Conservation (phyloP, 2,329 filamentous ascomycete species). For the Juglanconis sp. region DNA sequence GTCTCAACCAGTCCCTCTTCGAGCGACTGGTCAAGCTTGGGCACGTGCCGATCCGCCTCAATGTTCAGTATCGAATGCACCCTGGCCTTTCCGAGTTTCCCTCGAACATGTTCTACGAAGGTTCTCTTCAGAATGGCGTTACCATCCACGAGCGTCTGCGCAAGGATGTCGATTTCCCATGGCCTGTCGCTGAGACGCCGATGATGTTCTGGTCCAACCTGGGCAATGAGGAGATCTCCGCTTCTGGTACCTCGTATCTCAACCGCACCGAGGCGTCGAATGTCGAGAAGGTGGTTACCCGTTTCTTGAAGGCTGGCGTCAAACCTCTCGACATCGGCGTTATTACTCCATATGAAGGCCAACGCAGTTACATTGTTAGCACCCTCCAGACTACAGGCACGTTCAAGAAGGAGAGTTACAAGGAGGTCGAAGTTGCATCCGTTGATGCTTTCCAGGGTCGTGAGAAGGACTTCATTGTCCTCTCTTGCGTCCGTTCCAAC, state of each 20-base stretch:
- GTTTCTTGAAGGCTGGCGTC: slow-evolving; percentile 99
- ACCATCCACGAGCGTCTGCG: slow-evolving; percentile 84
- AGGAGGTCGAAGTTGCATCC: slow-evolving; percentile 96
- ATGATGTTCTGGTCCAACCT: slow-evolving; percentile 99
- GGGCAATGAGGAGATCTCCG: slow-evolving; percentile 96
- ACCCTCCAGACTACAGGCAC: slow-evolving; percentile 99
- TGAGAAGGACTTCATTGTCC: slow-evolving; percentile 98
- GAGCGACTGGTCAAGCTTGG: slow-evolving; percentile 93
- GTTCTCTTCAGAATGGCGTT: slow-evolving; percentile 93
- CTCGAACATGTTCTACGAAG: slow-evolving; percentile 99
- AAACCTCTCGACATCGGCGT: slow-evolving; percentile 91
- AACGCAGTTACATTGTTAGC: slow-evolving; percentile 95
- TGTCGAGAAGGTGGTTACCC: slow-evolving; percentile 96
- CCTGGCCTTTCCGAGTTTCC: slow-evolving; percentile 95
- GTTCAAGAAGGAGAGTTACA: slow-evolving; percentile 98
- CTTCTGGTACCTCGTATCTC: slow-evolving; percentile 94
- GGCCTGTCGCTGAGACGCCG: slow-evolving; percentile 87
- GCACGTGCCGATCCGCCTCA: slow-evolving; percentile 84
- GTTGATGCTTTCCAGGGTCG: slow-evolving; percentile 98
- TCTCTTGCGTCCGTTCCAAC: slow-evolving; percentile 97
- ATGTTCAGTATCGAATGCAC: slow-evolving; percentile 99
- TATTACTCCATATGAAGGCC: slow-evolving; percentile 97
- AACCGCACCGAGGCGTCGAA: slow-evolving; percentile 97
- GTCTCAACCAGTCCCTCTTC: slow-evolving; percentile 96
- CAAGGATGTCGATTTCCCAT: slow-evolving; percentile 94